These are phyloP conservation scores for Trichoderma lentiforme DNA, from an alignment of 2,329 filamentous ascomycete species.

Conservation along the genomic window DNA sequence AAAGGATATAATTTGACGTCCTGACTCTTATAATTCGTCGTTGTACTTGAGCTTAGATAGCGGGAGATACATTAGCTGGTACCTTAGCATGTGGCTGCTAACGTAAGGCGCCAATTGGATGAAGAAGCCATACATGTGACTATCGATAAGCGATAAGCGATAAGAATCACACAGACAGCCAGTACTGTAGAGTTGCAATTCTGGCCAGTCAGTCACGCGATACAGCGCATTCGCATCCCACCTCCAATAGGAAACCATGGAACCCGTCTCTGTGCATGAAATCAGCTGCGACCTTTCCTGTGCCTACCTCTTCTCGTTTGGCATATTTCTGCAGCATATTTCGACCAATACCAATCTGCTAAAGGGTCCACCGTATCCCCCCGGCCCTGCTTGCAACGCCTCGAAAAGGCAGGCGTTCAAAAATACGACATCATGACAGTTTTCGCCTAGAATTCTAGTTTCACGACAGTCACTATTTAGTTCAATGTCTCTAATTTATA, in stretches of 20 bases:
- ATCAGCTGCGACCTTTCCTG: constrained; percentile 32
- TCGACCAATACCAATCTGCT: constrained; percentile 30
- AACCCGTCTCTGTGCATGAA: not conserved
- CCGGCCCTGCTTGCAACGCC: not conserved
- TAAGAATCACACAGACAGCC: not conserved
- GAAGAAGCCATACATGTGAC: not conserved
- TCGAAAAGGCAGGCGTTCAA: constrained; percentile 5
- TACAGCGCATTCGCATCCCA: not conserved
- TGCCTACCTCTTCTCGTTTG: constrained; percentile 36
- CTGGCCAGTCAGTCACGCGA: constrained; percentile 4
- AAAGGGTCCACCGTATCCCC: constrained; percentile 16
- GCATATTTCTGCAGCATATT: constrained; percentile 35
- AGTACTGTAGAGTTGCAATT: not conserved
- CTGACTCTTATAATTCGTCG: not conserved
- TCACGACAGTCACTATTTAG: not conserved
- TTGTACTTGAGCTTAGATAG: not conserved
- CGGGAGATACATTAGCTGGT: not conserved
- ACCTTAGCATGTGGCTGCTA: not conserved
- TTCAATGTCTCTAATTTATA: not conserved
- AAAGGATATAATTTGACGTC: not conserved
- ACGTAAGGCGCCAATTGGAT: not conserved
- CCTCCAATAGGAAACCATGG: constrained; percentile 15
- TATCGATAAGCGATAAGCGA: constrained; percentile 8
- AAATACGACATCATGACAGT: not conserved
- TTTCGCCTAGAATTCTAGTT: not conserved